Percentiles rank a stretch among this genome's conserved stretches.
phyloP scores from a whole-genome alignment of 306 rosid genomes.

The Cucurbita pepo region DNA sequence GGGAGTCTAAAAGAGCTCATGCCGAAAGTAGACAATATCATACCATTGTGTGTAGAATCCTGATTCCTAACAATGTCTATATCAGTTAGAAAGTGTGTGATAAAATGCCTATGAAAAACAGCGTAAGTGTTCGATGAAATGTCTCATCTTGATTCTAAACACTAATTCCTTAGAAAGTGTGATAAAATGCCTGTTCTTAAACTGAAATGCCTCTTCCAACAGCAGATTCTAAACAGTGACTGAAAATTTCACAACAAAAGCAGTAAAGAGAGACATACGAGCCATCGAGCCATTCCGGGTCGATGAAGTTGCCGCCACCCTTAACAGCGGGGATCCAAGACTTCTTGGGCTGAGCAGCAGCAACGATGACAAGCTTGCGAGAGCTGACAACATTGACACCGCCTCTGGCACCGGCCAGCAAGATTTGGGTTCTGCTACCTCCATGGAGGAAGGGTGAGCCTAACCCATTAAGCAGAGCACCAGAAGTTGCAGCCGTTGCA shows the following conservation, averaged over 20 bases:
- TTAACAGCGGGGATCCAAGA: constrained; percentile 66
- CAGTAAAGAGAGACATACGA: constrained; percentile 45
- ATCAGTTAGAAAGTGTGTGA: too few species aligned
- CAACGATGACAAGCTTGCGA: constrained; percentile 45
- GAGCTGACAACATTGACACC: constrained; percentile 22
- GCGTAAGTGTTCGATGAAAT: background rate
- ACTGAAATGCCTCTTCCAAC: background rate
- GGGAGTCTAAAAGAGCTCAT: too few species aligned
- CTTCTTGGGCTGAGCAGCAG: constrained; percentile 44
- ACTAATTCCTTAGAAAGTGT: background rate
- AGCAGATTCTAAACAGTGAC: background rate
- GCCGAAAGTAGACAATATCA: too few species aligned
- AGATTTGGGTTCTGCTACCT: constrained; percentile 48
- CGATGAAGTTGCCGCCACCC: constrained; percentile 52
- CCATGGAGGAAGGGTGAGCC: constrained; percentile 73
- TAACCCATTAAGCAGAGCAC: constrained; percentile 65
- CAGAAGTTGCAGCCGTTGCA: constrained; percentile 96
- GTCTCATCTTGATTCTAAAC: background rate
- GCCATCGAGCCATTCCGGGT: constrained; percentile 99
- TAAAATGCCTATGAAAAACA: background rate
- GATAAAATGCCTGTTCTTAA: background rate
- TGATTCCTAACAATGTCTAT: too few species aligned
- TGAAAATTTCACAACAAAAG: background rate
- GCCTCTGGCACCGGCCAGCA: constrained; percentile 32
- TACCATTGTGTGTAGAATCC: too few species aligned